phyloP scores from a whole-genome alignment of 805 yeast species.

The Saccharomycopsis capsularis region DNA sequence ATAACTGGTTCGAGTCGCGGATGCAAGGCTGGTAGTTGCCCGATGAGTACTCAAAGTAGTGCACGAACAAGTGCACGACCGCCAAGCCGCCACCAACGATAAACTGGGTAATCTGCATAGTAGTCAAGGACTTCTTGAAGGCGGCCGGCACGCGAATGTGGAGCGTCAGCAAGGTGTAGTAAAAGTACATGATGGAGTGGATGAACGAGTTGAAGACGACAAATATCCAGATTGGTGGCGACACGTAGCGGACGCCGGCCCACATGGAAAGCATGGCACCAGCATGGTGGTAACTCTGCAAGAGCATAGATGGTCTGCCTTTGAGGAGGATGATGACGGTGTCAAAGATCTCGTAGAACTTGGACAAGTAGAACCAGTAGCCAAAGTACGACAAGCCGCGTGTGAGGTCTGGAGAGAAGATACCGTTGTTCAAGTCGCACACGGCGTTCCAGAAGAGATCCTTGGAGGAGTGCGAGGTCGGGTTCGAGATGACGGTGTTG shows the following conservation, averaged over 20 bases:
- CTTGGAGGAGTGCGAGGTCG: constrained; percentile 28
- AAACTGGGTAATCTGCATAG: constrained; percentile 64
- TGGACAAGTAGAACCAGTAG: constrained; percentile 61
- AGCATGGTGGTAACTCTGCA: constrained; percentile 71
- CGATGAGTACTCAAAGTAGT: constrained; percentile 44
- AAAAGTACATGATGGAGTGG: constrained; percentile 68
- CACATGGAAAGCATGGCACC: constrained; percentile 81
- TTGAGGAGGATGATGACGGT: constrained; percentile 60
- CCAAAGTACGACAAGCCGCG: constrained; percentile 51
- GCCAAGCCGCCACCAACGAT: constrained; percentile 64
- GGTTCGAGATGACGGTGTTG: constrained; percentile 25
- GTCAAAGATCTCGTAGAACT: constrained; percentile 66
- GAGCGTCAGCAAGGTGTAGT: constrained; percentile 55
- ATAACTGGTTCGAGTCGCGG: constrained; percentile 49
- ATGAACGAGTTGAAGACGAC: constrained; percentile 75
- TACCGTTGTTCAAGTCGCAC: constrained; percentile 53
- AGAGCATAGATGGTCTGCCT: constrained; percentile 57
- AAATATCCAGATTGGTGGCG: constrained; percentile 77
- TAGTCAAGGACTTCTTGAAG: constrained; percentile 53
- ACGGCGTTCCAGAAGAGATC: constrained; percentile 50
- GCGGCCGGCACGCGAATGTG: constrained; percentile 49
- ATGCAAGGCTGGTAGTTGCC: constrained; percentile 44
- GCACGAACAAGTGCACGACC: constrained; percentile 54
- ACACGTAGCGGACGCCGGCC: constrained; percentile 62
- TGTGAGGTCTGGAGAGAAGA: constrained; percentile 34